Conservation (phyloP, 2,329 filamentous ascomycete genomes). For the Cercospora zeina region DNA sequence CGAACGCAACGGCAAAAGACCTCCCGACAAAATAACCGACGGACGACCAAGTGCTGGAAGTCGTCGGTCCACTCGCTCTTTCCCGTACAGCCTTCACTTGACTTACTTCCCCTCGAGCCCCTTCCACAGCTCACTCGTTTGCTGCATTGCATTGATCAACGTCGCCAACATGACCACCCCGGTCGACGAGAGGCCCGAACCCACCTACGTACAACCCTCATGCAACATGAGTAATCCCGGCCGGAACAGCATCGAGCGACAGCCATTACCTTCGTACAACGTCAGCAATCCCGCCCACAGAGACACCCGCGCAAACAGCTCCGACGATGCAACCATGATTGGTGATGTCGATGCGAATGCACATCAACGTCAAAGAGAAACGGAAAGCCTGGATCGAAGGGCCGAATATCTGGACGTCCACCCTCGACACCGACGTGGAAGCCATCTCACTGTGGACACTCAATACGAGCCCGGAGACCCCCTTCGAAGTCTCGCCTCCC, state of each 20-base stretch:
- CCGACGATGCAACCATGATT: conserved; percentile 42
- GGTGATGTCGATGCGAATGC: conserved; percentile 34
- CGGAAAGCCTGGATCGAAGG: conserved; percentile 15
- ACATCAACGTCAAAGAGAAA: conserved; percentile 13
- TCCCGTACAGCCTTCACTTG: neutral
- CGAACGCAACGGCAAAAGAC: conserved; percentile 6
- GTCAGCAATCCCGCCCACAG: conserved; percentile 32
- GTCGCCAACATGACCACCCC: conserved; percentile 39
- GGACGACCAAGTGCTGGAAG: conserved; percentile 30
- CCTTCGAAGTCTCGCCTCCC: conserved; percentile 46
- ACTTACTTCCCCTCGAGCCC: neutral
- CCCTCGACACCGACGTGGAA: conserved; percentile 34
- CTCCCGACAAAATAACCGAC: neutral
- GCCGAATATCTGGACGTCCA: conserved; percentile 21
- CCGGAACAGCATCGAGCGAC: conserved; percentile 24
- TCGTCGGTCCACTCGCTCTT: conserved; percentile 1
- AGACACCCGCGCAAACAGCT: conserved; percentile 28
- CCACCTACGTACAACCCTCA: conserved; percentile 38
- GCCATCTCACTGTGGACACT: conserved; percentile 50
- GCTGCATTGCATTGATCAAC: conserved; percentile 13
- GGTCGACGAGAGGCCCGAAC: conserved; percentile 40
- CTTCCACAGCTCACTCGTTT: conserved; percentile 20
- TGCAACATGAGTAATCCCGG: conserved; percentile 28
- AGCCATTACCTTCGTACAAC: conserved; percentile 38
- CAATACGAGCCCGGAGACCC: conserved; percentile 39